phyloP scores from a whole-genome alignment of 805 yeast genomes.

The Naumovozyma castellii region DNA sequence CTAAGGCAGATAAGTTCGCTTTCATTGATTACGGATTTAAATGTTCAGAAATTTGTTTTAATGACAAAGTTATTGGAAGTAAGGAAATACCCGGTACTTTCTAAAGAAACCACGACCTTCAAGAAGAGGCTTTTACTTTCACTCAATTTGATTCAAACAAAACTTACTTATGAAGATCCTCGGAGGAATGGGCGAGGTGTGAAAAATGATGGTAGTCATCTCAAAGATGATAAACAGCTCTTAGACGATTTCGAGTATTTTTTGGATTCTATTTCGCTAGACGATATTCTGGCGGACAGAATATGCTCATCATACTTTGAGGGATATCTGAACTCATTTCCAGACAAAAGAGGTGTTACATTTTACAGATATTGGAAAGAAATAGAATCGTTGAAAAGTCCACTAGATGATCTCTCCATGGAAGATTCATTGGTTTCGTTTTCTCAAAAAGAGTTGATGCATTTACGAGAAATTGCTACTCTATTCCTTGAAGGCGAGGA shows the following conservation, averaged over 20 bases:
- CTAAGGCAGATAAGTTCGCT: conserved; percentile 18
- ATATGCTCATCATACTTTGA: conserved; percentile 12
- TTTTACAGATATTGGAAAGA: conserved; percentile 56
- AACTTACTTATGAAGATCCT: conserved; percentile 10
- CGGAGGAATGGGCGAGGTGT: too few species aligned
- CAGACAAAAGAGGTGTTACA: conserved; percentile 6
- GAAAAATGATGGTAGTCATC: conserved; percentile 1
- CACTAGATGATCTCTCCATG: conserved; percentile 42
- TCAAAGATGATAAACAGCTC: conserved; percentile 7
- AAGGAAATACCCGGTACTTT: neutral
- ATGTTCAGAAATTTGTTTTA: conserved; percentile 12
- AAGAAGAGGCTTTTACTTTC: conserved; percentile 17
- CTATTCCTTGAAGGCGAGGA: conserved; percentile 12
- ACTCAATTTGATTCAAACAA: conserved; percentile 20
- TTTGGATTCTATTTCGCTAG: conserved; percentile 11
- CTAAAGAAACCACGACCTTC: conserved; percentile 5
- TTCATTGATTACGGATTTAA: conserved; percentile 9
- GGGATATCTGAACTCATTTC: conserved; percentile 5
- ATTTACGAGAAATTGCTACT: conserved; percentile 19
- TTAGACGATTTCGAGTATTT: conserved; percentile 12
- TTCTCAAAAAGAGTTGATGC: conserved; percentile 16
- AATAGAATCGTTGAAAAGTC: conserved; percentile 61
- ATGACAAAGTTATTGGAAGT: conserved; percentile 13
- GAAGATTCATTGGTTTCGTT: conserved; percentile 23
- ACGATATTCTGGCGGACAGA: conserved; percentile 13